Conservation (phyloP, 2,329 filamentous ascomycete genomes). For the Arthrobotrys sinensis region DNA sequence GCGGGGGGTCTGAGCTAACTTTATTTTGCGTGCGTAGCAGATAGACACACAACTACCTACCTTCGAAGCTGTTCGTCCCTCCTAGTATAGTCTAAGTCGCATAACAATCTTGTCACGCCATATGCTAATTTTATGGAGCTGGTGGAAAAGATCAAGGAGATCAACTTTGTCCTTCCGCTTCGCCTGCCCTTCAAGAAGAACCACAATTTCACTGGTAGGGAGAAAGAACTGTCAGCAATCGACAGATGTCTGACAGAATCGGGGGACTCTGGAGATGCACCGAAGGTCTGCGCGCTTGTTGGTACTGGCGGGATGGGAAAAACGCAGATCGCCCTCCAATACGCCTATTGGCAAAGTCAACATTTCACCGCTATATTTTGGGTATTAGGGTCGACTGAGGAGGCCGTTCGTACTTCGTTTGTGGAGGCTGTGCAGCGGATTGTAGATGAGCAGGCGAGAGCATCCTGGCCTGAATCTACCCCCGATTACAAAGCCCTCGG, state of each 20-base stretch:
- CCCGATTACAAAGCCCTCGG: constrained; percentile 16
- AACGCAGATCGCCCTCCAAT: constrained; percentile 34
- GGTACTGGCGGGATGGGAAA: constrained; percentile 40
- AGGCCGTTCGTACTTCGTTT: constrained; percentile 16
- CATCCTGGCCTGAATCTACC: constrained; percentile 16
- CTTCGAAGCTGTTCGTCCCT: too few relatives aligned
- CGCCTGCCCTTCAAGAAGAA: constrained; percentile 3
- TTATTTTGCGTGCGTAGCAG: too few relatives aligned
- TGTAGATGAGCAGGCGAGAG: constrained; percentile 13
- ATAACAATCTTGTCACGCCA: too few relatives aligned
- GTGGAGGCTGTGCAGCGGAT: constrained; percentile 33
- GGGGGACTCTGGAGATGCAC: neutral
- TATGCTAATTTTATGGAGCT: neutral
- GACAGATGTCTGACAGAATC: neutral
- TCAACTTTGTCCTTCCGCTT: neutral
- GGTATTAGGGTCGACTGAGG: constrained; percentile 17
- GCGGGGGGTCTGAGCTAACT: too few relatives aligned
- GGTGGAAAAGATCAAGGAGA: constrained; percentile 8
- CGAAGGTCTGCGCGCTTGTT: constrained; percentile 15
- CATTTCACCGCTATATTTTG: constrained; percentile 29
- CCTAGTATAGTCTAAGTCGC: too few relatives aligned
- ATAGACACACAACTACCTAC: too few relatives aligned
- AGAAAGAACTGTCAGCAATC: neutral
- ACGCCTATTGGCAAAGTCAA: constrained; percentile 9
- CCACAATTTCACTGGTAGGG: constrained; percentile 10